Conservation (phyloP, 352 stramenopile species). For the Saprolegnia diclina region DNA sequence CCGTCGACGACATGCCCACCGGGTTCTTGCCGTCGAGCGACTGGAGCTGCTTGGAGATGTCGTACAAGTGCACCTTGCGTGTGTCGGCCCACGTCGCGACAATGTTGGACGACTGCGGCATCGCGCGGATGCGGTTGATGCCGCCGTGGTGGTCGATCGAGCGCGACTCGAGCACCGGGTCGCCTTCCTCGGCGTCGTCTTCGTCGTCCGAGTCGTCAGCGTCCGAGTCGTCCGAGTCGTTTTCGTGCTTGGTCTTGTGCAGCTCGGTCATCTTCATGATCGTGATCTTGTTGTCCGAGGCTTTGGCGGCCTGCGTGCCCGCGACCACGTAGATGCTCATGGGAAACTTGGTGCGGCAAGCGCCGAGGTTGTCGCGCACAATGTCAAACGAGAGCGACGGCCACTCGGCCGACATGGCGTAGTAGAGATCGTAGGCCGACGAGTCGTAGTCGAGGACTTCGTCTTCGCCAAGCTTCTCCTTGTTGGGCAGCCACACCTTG, state of each 20-base stretch:
- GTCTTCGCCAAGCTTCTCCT: constrained; percentile 86
- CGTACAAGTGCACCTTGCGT: constrained; percentile 94
- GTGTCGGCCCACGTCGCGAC: constrained; percentile 96
- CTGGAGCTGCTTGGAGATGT: constrained; percentile 89
- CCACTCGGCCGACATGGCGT: constrained; percentile 97
- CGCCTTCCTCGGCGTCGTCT: constrained; percentile 91
- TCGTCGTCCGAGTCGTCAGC: constrained; percentile 61
- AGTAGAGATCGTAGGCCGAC: constrained; percentile 99
- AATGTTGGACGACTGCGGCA: constrained; percentile 95
- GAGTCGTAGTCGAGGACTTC: constrained; percentile 98
- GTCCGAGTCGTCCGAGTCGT: constrained; percentile 52
- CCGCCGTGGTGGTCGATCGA: constrained; percentile 92
- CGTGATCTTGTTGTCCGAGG: constrained; percentile 95
- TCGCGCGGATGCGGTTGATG: constrained; percentile 93
- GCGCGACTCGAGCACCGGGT: constrained; percentile 94
- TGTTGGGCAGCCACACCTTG: constrained; percentile 92
- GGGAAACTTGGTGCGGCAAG: constrained; percentile 90
- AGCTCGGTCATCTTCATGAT: constrained; percentile 98
- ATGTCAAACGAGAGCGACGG: constrained; percentile 97
- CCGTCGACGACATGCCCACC: constrained; percentile 49
- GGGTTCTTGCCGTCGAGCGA: constrained; percentile 76
- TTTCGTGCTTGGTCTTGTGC: constrained; percentile 86
- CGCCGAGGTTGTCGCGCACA: constrained; percentile 92
- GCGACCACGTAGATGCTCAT: constrained; percentile 94
- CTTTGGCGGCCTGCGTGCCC: constrained; percentile 92